phyloP scores from a whole-genome alignment of 148 eudicot genomes.

The Rhododendron kiyosumense region DNA sequence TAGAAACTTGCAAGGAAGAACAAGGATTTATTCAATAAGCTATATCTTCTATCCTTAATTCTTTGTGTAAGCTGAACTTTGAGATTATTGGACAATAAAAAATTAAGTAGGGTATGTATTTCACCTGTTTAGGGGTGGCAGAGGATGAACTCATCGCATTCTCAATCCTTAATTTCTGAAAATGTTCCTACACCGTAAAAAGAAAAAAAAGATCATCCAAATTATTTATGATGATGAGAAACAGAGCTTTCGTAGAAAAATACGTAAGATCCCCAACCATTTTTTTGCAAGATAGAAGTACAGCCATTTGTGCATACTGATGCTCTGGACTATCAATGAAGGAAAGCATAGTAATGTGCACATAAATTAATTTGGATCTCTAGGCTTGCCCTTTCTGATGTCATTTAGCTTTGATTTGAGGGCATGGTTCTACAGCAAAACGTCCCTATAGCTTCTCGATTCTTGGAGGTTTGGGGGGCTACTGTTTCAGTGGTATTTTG shows the following conservation, averaged over 20 bases:
- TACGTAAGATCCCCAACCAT: not conserved
- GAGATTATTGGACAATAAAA: not conserved
- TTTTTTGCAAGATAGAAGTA: not conserved
- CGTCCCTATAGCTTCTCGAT: too few relatives aligned
- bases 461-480: too few relatives aligned
- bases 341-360: too few relatives aligned
- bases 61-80: not conserved
- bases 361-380: too few relatives aligned
- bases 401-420: too few relatives aligned
- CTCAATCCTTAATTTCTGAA: conserved; percentile 77
- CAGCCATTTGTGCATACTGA: not conserved
- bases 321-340: too few relatives aligned
- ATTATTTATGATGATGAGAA: not conserved
- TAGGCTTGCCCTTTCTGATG: too few relatives aligned
- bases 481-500: too few relatives aligned
- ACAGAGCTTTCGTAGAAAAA: not conserved
- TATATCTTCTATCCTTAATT: not conserved
- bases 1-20: not conserved
- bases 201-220: not conserved
- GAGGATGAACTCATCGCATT: conserved; percentile 69
- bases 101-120: not conserved
- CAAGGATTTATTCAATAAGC: not conserved
- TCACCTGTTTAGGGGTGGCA: conserved; percentile 75
- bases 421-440: too few relatives aligned
- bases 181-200: conserved; percentile 56